These are phyloP conservation scores for Jasminum sambac DNA, from an alignment of 257 asterid genomes.

Conservation along the genomic window DNA sequence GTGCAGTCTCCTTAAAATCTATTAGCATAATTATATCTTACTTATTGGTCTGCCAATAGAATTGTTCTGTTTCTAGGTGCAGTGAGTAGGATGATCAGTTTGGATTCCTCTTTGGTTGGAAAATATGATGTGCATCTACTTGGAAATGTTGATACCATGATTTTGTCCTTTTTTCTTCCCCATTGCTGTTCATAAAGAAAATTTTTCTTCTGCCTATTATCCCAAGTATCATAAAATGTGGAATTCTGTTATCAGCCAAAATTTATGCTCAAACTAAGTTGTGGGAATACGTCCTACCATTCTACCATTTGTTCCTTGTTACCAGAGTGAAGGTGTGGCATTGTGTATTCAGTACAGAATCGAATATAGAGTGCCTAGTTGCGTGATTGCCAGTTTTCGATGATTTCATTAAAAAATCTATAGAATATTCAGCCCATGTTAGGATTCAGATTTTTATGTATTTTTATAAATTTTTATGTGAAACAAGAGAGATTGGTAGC, in stretches of 20 bases:
- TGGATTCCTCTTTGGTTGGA: background rate
- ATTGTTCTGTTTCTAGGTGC: background rate
- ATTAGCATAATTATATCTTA: background rate
- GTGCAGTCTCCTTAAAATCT: background rate
- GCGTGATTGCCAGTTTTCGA: background rate
- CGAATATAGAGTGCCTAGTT: background rate
- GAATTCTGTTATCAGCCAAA: background rate
- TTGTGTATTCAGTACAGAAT: background rate
- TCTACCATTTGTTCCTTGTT: background rate
- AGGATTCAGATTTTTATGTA: too few relatives aligned
- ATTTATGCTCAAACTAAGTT: background rate
- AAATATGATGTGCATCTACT: background rate
- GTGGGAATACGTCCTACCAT: background rate
- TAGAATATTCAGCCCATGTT: background rate
- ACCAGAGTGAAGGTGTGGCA: background rate
- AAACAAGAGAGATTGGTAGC: too few relatives aligned
- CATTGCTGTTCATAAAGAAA: background rate
- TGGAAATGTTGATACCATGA: background rate
- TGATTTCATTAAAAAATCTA: constrained; percentile 1
- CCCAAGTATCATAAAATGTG: background rate
- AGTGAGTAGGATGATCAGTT: background rate
- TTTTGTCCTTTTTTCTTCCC: background rate
- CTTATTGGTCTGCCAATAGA: background rate
- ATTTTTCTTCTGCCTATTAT: background rate
- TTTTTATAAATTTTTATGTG: too few relatives aligned